Percentiles rank a stretch among this genome's conserved stretches.
Evolutionary conservation across 345 rosid species (phyloP).

Genomic region (Laguncularia racemosa): DNA sequence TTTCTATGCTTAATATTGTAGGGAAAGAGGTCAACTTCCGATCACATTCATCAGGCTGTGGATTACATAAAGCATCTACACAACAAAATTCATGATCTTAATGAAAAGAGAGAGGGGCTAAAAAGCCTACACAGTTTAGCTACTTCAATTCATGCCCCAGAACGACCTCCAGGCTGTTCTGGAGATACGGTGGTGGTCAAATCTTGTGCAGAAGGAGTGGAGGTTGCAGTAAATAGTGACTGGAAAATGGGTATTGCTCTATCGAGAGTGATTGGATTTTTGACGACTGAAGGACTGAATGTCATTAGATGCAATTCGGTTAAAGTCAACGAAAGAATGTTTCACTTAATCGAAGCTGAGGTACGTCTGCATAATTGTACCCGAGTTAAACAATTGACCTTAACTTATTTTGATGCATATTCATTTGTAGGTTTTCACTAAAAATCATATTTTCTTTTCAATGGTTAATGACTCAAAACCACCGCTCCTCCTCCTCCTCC

Average conservation of each 20-base stretch:
- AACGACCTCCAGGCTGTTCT: neutral
- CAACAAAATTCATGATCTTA: conserved; percentile 19
- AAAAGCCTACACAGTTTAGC: conserved; percentile 6
- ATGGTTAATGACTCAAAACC: neutral
- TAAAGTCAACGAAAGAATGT: conserved; percentile 20
- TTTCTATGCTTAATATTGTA: conserved; percentile 3
- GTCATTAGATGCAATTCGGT: conserved; percentile 28
- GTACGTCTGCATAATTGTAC: conserved; percentile 10
- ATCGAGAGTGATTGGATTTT: conserved; percentile 21
- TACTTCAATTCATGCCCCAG: no score
- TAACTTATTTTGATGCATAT: neutral
- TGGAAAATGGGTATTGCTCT: conserved; percentile 17
- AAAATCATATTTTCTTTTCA: neutral
- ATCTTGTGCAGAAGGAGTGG: conserved; percentile 26
- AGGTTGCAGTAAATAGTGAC: conserved; percentile 20
- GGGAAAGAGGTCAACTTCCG: conserved; percentile 45
- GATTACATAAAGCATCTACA: conserved; percentile 30
- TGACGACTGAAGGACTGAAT: conserved; percentile 21
- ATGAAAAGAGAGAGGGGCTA: conserved; percentile 29
- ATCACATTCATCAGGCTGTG: conserved; percentile 36
- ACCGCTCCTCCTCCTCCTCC: neutral
- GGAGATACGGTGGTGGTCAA: conserved; percentile 16
- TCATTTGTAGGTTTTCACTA: neutral
- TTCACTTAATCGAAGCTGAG: conserved; percentile 27
- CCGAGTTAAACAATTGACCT: no score